phyloP scores from a whole-genome alignment of 495 filamentous ascomycete genomes.

The Neurospora discreta region DNA sequence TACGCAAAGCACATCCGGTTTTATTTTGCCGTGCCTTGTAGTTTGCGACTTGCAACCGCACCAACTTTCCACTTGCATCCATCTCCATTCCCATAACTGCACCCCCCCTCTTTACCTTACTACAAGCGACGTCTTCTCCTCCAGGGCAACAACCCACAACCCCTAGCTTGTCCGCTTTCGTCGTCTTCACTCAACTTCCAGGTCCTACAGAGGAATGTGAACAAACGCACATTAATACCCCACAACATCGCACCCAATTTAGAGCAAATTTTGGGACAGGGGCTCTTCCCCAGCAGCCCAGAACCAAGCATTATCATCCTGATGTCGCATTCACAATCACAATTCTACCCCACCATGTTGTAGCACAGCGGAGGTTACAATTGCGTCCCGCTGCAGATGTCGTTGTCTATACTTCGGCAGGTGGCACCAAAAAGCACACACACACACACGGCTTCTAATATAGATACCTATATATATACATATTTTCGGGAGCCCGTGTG shows the following conservation, averaged over 20 bases:
- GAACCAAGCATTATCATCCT: background rate
- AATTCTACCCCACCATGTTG: background rate
- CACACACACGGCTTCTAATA: too few species aligned
- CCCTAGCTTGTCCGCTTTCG: background rate
- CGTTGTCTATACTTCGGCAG: background rate
- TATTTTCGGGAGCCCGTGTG: too few species aligned
- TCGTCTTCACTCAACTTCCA: background rate
- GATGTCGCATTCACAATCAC: background rate
- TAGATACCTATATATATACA: too few species aligned
- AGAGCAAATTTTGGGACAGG: background rate
- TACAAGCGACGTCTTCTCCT: background rate
- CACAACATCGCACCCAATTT: background rate
- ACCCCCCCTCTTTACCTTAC: background rate
- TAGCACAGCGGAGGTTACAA: background rate
- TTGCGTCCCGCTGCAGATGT: background rate
- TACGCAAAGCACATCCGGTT: background rate
- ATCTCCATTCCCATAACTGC: background rate
- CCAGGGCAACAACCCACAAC: too few species aligned
- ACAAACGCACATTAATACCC: background rate
- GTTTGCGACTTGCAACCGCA: background rate
- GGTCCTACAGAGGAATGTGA: background rate
- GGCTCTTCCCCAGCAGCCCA: background rate
- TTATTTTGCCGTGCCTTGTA: background rate
- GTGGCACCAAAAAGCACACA: too few species aligned
- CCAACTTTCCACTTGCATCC: background rate